Base-by-base conservation (phyloP, 768 basidiomycete species). In the Harrya chromipes region DNA sequence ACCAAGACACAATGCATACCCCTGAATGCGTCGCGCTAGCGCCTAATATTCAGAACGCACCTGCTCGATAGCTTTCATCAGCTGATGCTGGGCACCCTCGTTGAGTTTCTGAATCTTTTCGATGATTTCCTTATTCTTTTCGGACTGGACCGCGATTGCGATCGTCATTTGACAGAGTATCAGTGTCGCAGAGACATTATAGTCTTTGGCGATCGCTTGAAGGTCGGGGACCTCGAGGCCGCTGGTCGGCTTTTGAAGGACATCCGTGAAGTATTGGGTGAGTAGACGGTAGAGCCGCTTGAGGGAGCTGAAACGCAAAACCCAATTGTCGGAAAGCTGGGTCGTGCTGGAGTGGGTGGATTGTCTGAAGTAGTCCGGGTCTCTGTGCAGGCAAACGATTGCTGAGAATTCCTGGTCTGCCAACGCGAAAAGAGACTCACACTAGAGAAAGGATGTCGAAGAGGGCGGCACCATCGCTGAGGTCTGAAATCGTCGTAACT, bases 11-110 rank as follows among this genome's bases (percentile, higher is more conserved):
- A 1, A 7, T 29, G 29, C 10, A 29, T 2, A 29, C 17, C 34
- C 36, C 42, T 49, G 49, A 52, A 20, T 20, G 21, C 31, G 34
- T 31, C 37, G n/a, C 39, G 36, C 34, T 23, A 31, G 11, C 6
- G 6, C 1, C 40, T 21, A 41, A 16, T 34, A 31, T 14, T 39
- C 17, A 52, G 24, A 33, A 66, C 78, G 46, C 50, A 90, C 93
- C 77, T 90, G 87, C 68, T 97, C 94, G 51, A 97, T 95, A 35
- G 90, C 88, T 68, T 81, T 86, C 94, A 97, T 97, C 46, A 97
- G 72, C 61, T 83, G 77, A 64, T 92, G 89, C 70, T 97, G 94
- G 62, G 93, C 85, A 16, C 71, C 76, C 67, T 95, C 88, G 52
- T 81, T 85, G 54, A 97, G 68, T 2, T 80, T 77, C 61, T 94